Evolutionary conservation across 2,329 filamentous ascomycete species (phyloP), one percentile per base, ranked within the genome.

Genomic region (Arthrocladium fulminans): DNA sequence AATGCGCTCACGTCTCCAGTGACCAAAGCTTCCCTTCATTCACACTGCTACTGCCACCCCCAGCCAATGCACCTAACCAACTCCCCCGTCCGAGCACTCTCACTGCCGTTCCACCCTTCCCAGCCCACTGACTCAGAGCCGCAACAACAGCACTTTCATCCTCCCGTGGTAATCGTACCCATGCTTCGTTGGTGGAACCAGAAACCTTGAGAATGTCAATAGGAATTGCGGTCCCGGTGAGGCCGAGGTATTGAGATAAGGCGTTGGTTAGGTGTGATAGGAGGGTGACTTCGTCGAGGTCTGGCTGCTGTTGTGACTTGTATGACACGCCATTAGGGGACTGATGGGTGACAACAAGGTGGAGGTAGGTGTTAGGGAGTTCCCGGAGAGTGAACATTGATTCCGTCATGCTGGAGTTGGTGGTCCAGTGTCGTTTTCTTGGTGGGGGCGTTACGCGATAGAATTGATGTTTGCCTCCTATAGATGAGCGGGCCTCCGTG

Each of bases 191-290:
- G n/a, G n/a, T n/a, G 8, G 32, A 13, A 7, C 17, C 44, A 30
- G 59, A 59, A 15, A 69, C 56, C 39, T 71, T 70, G 12, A 73
- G 57, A 27, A 74, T 69, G 49, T 74, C 72, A 43, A 74, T 62
- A 2, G 69, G 58, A 32, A 74, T 72, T 12, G 69, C 62, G 2
- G 69, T 68, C 13, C 72, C 72, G 3, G 65, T 64, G 6, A 73
- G 50, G 1, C 72, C 72, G 38, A 73, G 66, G 56, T 69, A 73
- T 57, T 72, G 69, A 17, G 65, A 65, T 1, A 74, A 62, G 1
- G 71, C 71, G 35, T 70, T 62, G 41, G 63, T 66, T 43, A 74
- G 65, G 54, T 72, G 63, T 23, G 67, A 67, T 49, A 66, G 66
- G 20, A 67, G 64, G n/a, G 70, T 72, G 51, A 73, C 63, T n/a